phyloP scores from a whole-genome alignment of 2,329 filamentous ascomycete genomes.

The Pseudofabraea citricarpa region DNA sequence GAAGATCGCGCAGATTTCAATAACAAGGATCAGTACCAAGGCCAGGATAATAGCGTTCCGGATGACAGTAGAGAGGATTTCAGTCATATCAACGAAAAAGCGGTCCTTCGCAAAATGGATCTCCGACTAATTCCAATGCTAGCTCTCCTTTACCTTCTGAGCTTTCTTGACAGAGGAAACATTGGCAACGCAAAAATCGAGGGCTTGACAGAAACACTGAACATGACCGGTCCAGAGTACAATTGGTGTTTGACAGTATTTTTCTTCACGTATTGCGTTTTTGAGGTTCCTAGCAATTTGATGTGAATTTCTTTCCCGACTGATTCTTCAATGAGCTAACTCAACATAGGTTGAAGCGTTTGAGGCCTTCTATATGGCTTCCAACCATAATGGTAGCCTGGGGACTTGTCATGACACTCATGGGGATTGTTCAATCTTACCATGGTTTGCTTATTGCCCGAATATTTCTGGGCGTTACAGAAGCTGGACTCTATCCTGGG shows the following conservation, averaged over 20 bases:
- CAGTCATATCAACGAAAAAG: slow-evolving; percentile 11
- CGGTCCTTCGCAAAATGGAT: slow-evolving; percentile 45
- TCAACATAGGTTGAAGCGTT: slow-evolving; percentile 43
- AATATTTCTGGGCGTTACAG: slow-evolving; percentile 19
- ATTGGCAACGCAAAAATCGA: slow-evolving; percentile 69
- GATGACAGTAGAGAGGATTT: slow-evolving; percentile 5
- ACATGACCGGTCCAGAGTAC: slow-evolving; percentile 38
- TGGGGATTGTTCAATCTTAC: slow-evolving; percentile 62
- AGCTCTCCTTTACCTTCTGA: slow-evolving; percentile 68
- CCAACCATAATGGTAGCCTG: slow-evolving; percentile 59
- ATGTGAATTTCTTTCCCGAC: slow-evolving; percentile 26
- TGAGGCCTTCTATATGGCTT: slow-evolving; percentile 59
- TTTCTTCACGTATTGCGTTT: slow-evolving; percentile 53
- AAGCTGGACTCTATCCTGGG: slow-evolving; percentile 26
- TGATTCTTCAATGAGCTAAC: background rate
- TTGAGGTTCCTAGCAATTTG: slow-evolving; percentile 63
- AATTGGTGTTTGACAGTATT: slow-evolving; percentile 34
- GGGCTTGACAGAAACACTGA: slow-evolving; percentile 56
- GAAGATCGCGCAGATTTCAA: background rate
- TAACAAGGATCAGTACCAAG: background rate
- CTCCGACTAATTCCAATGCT: slow-evolving; percentile 59
- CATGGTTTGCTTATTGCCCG: slow-evolving; percentile 48
- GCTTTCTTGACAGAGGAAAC: slow-evolving; percentile 66
- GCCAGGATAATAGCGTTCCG: background rate
- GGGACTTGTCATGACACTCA: slow-evolving; percentile 64